Evolutionary conservation across 2,329 filamentous ascomycete genomes (phyloP).

Genomic region (Trichoderma harzianum): DNA sequence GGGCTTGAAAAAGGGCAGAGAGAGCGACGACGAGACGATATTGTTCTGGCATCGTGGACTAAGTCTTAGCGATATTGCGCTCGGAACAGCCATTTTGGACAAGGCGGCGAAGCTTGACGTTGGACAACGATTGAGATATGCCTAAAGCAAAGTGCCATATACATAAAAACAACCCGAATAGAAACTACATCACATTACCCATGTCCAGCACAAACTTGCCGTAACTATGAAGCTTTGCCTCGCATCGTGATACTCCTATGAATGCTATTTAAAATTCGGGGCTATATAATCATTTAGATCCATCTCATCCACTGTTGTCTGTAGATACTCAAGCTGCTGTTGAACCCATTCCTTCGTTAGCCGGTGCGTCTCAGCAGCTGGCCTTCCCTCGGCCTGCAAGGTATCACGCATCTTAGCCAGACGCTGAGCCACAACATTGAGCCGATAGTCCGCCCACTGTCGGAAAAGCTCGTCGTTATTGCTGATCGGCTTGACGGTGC

Average conservation of each 20-base stretch:
- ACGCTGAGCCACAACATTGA: conserved; percentile 26
- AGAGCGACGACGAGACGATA: conserved; percentile 18
- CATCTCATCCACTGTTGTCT: conserved; percentile 32
- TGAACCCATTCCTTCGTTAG: conserved; percentile 28
- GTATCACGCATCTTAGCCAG: conserved; percentile 21
- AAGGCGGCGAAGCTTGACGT: conserved; percentile 15
- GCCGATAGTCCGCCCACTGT: conserved; percentile 29
- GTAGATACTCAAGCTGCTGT: conserved; percentile 30
- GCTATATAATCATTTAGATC: conserved; percentile 9
- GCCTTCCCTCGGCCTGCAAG: conserved; percentile 24
- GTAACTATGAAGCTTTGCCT: not conserved
- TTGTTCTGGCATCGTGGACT: conserved; percentile 18
- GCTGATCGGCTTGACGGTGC: conserved; percentile 27
- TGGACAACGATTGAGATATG: conserved; percentile 16
- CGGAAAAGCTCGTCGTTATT: conserved; percentile 29
- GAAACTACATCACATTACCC: not conserved
- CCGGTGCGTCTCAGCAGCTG: conserved; percentile 23
- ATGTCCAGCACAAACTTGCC: not conserved
- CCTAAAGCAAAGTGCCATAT: not conserved
- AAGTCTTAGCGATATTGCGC: conserved; percentile 18
- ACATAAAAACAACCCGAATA: not conserved
- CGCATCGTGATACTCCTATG: not conserved
- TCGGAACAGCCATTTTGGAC: conserved; percentile 12
- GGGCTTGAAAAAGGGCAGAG: conserved; percentile 13
- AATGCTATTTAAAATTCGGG: conserved; percentile 1